Percentiles rank a stretch among this genome's conserved stretches.
These are phyloP conservation scores for Lactifluus subvellereus DNA, from an alignment of 768 basidiomycete genomes.

Conservation along the genomic window DNA sequence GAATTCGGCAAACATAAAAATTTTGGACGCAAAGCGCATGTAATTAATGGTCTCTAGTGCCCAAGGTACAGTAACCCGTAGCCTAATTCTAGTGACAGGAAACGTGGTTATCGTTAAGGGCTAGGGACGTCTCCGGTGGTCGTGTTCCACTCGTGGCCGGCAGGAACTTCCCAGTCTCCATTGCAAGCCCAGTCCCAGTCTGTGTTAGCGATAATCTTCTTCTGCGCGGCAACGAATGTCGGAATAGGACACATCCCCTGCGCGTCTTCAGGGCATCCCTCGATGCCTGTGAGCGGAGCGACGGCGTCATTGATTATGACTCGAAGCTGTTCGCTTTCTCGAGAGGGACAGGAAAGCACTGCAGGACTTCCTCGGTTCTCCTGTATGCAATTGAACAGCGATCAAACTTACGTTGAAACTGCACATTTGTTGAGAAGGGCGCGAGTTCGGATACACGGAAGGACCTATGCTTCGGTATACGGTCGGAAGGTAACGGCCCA, in stretches of 20 bases:
- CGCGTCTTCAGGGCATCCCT: slow-evolving; percentile 63
- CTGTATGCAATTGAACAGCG: not conserved
- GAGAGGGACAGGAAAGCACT: slow-evolving; percentile 31
- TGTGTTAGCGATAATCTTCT: slow-evolving; percentile 54
- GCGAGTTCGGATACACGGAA: slow-evolving; percentile 75
- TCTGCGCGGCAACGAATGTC: slow-evolving; percentile 64
- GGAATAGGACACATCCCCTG: slow-evolving; percentile 76
- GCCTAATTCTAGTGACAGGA: not conserved
- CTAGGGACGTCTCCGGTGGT: slow-evolving; percentile 59
- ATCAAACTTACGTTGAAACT: slow-evolving; percentile 66
- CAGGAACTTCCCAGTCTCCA: slow-evolving; percentile 69
- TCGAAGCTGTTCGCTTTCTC: slow-evolving; percentile 54
- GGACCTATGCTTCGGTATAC: slow-evolving; percentile 56
- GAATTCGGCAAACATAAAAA: too few relatives aligned
- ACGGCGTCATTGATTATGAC: slow-evolving; percentile 87
- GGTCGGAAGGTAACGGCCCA: slow-evolving; percentile 73
- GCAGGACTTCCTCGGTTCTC: not conserved
- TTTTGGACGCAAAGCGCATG: not conserved
- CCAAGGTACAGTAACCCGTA: not conserved
- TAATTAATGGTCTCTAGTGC: not conserved
- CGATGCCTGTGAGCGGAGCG: slow-evolving; percentile 70
- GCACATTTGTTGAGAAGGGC: slow-evolving; percentile 85
- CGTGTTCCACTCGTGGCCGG: slow-evolving; percentile 65
- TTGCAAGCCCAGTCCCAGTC: slow-evolving; percentile 75
- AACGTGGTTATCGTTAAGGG: not conserved